These are phyloP conservation scores for Xylaria longipes DNA, from an alignment of 495 filamentous ascomycete species.

Conservation along the genomic window DNA sequence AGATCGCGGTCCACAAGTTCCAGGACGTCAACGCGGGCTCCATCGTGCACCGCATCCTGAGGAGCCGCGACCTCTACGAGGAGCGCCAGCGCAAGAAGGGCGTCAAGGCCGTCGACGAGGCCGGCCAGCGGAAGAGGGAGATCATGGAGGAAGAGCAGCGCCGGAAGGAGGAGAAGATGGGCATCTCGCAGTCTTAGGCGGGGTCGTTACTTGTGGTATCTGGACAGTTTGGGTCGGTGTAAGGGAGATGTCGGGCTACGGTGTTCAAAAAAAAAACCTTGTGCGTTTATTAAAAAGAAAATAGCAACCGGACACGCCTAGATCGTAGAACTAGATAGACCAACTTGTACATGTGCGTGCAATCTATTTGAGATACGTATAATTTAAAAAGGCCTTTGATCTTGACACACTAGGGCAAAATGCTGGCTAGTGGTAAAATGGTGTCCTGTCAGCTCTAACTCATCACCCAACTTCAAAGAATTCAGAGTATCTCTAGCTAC, in stretches of 20 bases:
- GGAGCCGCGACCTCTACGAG: conserved; percentile 82
- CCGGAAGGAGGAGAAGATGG: conserved; percentile 42
- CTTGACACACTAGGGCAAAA: too few species aligned
- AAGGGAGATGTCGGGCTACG: not conserved
- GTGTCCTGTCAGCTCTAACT: too few species aligned
- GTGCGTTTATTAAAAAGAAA: not conserved
- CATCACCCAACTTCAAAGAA: not conserved
- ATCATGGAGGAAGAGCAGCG: conserved; percentile 60
- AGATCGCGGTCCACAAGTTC: conserved; percentile 76
- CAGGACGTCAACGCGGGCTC: conserved; percentile 88
- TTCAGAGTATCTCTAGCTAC: not conserved
- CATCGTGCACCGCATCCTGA: conserved; percentile 90
- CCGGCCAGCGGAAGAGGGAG: conserved; percentile 60
- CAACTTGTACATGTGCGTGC: not conserved
- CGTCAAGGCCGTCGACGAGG: conserved; percentile 78
- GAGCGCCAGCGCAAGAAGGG: conserved; percentile 88
- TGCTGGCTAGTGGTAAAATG: too few species aligned
- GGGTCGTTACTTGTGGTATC: too few species aligned
- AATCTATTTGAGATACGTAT: not conserved
- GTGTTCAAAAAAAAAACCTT: not conserved
- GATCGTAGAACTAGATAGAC: conserved; percentile 11
- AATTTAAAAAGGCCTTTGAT: not conserved
- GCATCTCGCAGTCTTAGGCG: conserved; percentile 5
- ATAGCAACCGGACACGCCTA: not conserved
- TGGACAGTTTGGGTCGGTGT: not conserved